Percentiles rank a stretch among this genome's conserved stretches.
Conservation (phyloP, 306 rosid genomes). For the Acacia melanoxylon region DNA sequence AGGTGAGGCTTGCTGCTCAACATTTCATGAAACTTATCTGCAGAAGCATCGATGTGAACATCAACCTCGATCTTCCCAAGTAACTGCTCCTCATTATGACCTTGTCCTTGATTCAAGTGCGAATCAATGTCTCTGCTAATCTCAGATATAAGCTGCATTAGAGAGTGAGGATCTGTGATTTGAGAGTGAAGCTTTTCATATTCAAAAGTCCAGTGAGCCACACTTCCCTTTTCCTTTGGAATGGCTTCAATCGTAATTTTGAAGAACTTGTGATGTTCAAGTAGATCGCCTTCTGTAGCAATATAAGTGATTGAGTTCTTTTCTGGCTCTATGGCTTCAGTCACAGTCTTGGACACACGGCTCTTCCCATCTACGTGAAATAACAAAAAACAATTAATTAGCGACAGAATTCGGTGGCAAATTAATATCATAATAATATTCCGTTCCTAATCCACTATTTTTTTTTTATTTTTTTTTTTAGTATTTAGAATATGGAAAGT, state of each 20-base stretch:
- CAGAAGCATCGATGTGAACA: neutral
- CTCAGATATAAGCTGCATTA: neutral
- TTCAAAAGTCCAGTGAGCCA: neutral
- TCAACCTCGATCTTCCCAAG: neutral
- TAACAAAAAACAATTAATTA: too few species aligned
- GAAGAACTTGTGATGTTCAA: neutral
- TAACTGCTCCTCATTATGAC: neutral
- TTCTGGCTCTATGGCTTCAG: neutral
- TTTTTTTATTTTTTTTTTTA: too few species aligned
- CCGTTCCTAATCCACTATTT: too few species aligned
- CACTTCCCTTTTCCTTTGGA: neutral
- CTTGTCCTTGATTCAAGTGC: neutral
- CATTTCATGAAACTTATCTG: neutral
- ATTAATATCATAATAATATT: too few species aligned
- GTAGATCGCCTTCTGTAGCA: neutral
- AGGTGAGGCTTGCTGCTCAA: neutral
- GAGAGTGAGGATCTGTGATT: neutral
- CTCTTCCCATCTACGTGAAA: neutral
- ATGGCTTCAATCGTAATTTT: neutral
- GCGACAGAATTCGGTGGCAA: too few species aligned
- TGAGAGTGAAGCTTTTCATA: neutral
- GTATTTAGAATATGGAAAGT: too few species aligned
- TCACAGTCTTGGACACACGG: neutral
- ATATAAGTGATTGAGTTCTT: neutral
- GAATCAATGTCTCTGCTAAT: neutral